These are phyloP conservation scores for Silybum marianum DNA, from an alignment of 129 eudicot genomes.

Conservation along the genomic window DNA sequence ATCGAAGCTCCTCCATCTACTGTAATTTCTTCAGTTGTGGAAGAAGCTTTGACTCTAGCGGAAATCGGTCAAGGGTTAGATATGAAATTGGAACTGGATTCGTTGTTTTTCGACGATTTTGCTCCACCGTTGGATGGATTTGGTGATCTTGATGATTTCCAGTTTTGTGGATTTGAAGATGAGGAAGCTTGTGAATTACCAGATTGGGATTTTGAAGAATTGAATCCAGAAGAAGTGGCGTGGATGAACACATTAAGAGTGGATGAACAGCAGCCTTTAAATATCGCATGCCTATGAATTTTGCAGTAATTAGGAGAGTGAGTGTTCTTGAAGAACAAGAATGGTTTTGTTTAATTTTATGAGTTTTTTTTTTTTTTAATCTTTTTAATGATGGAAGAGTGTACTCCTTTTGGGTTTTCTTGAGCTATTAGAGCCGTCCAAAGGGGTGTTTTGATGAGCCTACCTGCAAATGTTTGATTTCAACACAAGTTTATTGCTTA, in stretches of 20 bases:
- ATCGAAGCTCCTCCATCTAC: neutral
- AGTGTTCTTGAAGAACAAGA: constrained; percentile 26
- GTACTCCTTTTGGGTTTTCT: constrained; percentile 54
- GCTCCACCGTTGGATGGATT: constrained; percentile 43
- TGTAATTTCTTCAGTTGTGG: neutral
- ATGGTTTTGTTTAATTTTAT: constrained; percentile 38
- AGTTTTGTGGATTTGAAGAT: constrained; percentile 52
- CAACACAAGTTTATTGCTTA: neutral
- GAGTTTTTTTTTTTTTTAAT: constrained; percentile 11
- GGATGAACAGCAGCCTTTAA: constrained; percentile 41
- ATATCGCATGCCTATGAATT: constrained; percentile 70
- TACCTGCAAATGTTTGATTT: constrained; percentile 5
- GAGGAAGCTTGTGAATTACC: constrained; percentile 46
- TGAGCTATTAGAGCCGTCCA: constrained; percentile 83
- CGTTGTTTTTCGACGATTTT: constrained; percentile 40
- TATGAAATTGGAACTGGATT: constrained; percentile 51
- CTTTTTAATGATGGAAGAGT: too few relatives aligned
- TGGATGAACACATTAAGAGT: constrained; percentile 60
- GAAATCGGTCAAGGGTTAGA: constrained; percentile 35
- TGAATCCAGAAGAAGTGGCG: constrained; percentile 56
- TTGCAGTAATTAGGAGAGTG: constrained; percentile 43
- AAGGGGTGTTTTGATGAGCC: constrained; percentile 37
- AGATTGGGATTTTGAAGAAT: constrained; percentile 70
- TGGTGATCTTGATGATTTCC: constrained; percentile 58
- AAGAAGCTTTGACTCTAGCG: constrained; percentile 17